Evolutionary conservation across 768 basidiomycete genomes (phyloP).

Genomic region (Russula foetens): DNA sequence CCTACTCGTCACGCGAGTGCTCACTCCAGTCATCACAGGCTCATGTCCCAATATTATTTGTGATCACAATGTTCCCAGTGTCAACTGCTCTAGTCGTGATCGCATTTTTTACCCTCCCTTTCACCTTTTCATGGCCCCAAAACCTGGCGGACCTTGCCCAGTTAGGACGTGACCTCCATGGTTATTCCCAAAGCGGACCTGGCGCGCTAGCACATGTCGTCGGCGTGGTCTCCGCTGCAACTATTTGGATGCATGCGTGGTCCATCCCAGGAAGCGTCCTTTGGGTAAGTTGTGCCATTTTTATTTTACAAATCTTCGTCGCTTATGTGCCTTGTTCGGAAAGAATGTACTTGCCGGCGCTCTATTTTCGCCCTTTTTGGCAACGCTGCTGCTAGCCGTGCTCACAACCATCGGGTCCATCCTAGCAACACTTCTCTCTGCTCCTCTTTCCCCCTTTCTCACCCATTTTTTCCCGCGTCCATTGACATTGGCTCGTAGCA

Average conservation of each 20-base stretch:
- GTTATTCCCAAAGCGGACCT: conserved; percentile 65
- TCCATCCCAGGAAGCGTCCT: conserved; percentile 91
- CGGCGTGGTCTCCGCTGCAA: conserved; percentile 72
- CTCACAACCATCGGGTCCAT: conserved; percentile 86
- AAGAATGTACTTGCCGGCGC: conserved; percentile 89
- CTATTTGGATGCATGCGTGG: conserved; percentile 97
- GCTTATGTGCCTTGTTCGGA: not conserved
- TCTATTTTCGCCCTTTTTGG: conserved; percentile 73
- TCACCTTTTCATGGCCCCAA: conserved; percentile 68
- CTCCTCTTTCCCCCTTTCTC: conserved; percentile 79
- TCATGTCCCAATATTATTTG: conserved; percentile 59
- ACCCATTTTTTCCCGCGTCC: conserved; percentile 76
- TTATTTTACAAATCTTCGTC: conserved; percentile 1
- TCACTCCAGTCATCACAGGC: conserved; percentile 29
- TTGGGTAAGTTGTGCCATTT: conserved; percentile 49
- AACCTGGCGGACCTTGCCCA: conserved; percentile 69
- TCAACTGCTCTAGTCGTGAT: conserved; percentile 47
- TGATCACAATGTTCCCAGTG: conserved; percentile 60
- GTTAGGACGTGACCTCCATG: conserved; percentile 66
- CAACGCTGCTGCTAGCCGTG: conserved; percentile 71
- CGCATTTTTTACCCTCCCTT: conserved; percentile 49
- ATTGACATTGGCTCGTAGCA: conserved; percentile 74
- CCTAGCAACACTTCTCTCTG: conserved; percentile 70
- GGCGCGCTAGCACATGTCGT: conserved; percentile 67
- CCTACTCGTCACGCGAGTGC: conserved; percentile 11